Base-by-base conservation (phyloP, 805 yeast genomes). In the Blastobotrys mokoenaii region DNA sequence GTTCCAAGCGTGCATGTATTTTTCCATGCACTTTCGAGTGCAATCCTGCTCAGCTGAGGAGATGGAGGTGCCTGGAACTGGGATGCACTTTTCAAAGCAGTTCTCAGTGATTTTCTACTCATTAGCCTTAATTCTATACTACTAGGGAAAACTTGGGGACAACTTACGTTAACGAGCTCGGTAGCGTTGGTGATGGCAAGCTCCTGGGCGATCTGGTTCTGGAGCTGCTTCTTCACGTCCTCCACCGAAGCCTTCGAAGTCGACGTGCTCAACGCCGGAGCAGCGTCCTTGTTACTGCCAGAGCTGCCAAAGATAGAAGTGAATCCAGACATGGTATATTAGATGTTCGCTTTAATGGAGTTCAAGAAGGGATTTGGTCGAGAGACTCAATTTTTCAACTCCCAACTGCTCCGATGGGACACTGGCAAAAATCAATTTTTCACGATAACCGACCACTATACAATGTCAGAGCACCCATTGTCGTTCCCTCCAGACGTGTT, bases 1-100 rank as follows among this genome's bases (percentile, higher is more conserved):
- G 57, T 88, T 87, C 96, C 96, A 89, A 30, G 94, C 79, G 63
- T 83, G 77, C 90, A 88, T 82, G 65, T 85, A 89, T 67, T 86
- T 89, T 52, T 82, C 80, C 55, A 84, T 73, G 62, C 97, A 89
- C 62, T 80, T 82, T 48, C 73, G 76, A 40, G 85, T 73, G 66
- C 96, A 88, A 25, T 64, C 57, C 46, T 77, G 76, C 57, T 88
- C 87, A 5, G 67, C 71, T 1, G 69, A 53, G 41, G 68, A 63
- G 46, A 78, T 59, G 11, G 67, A 52, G 16, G 72, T 56, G 34
- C 78, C 77, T 14, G 95, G 95, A 37, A 70, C 71, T 12, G 63
- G 63, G 41, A 85, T 70, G 65, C 97, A 89, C 62, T 79, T 77
- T 41, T 82, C 82, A 63, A 84, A 89, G 64, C 97, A 89, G 69